Conservation (phyloP, 768 basidiomycete species). For the Amanita fuliginea region DNA sequence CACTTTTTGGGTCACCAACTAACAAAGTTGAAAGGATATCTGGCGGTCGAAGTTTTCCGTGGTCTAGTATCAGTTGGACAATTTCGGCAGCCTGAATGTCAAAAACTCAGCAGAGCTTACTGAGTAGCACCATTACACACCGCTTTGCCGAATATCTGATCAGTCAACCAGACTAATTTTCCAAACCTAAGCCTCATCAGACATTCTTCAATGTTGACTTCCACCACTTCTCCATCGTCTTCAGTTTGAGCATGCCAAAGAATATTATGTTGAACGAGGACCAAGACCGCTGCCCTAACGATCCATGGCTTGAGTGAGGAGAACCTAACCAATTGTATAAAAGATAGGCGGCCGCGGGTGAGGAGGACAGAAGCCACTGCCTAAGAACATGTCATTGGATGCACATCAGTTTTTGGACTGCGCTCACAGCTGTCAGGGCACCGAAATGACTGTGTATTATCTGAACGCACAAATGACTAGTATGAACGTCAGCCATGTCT, state of each 20-base stretch:
- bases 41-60: constrained; percentile 74
- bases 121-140: constrained; percentile 24
- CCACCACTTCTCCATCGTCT: constrained; percentile 66
- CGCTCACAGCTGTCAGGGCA: constrained; percentile 23
- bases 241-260: constrained; percentile 74
- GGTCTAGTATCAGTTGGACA: constrained; percentile 64
- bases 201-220: constrained; percentile 79
- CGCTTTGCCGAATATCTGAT: constrained; percentile 54
- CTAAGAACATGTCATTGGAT: constrained; percentile 24
- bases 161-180: constrained; percentile 65
- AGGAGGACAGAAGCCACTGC: constrained; percentile 64
- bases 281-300: constrained; percentile 59
- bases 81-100: constrained; percentile 60
- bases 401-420: background rate
- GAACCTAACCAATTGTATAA: constrained; percentile 57
- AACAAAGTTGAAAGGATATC: constrained; percentile 52
- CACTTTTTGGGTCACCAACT: constrained; percentile 49
- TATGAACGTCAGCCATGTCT: constrained; percentile 47
- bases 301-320: constrained; percentile 56
- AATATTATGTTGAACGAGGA: constrained; percentile 85
- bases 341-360: constrained; percentile 73
- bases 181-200: constrained; percentile 77
- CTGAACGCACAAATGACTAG: constrained; percentile 42
- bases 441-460: constrained; percentile 53
- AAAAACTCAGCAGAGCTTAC: background rate